Conservation (phyloP, 331 rosid species). For the Pyracantha coccinea region DNA sequence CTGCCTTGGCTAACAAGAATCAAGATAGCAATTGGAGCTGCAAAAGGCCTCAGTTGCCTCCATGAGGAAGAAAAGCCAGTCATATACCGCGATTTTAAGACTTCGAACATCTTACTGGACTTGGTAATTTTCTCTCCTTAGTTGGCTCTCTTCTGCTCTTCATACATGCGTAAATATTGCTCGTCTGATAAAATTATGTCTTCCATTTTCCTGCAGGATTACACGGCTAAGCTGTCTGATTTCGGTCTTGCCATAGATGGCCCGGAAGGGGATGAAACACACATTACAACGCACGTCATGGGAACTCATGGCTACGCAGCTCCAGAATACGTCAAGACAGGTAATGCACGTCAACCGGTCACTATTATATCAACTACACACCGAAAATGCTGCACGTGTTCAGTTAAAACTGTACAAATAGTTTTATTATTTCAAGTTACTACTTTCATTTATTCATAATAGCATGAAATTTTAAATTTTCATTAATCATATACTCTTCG, state of each 20-base stretch:
- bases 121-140: conserved; percentile 20
- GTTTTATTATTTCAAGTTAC: too few species aligned
- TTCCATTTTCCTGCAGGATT: conserved; percentile 37
- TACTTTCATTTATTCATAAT: too few species aligned
- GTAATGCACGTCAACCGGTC: conserved; percentile 18
- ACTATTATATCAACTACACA: too few species aligned
- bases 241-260: conserved; percentile 88
- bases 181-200: background rate
- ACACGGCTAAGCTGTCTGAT: conserved; percentile 76
- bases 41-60: conserved; percentile 84
- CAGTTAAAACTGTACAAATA: background rate
- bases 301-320: conserved; percentile 97
- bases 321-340: conserved; percentile 82
- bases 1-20: conserved; percentile 89
- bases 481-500: background rate
- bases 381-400: too few species aligned
- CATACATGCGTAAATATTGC: background rate
- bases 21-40: conserved; percentile 83
- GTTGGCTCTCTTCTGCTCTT: background rate
- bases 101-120: conserved; percentile 80
- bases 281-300: conserved; percentile 64
- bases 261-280: conserved; percentile 61
- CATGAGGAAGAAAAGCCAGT: conserved; percentile 83
- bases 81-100: conserved; percentile 82
- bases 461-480: too few species aligned